Evolutionary conservation across 2,329 filamentous ascomycete genomes (phyloP).

Genomic region (Fusarium anguioides): DNA sequence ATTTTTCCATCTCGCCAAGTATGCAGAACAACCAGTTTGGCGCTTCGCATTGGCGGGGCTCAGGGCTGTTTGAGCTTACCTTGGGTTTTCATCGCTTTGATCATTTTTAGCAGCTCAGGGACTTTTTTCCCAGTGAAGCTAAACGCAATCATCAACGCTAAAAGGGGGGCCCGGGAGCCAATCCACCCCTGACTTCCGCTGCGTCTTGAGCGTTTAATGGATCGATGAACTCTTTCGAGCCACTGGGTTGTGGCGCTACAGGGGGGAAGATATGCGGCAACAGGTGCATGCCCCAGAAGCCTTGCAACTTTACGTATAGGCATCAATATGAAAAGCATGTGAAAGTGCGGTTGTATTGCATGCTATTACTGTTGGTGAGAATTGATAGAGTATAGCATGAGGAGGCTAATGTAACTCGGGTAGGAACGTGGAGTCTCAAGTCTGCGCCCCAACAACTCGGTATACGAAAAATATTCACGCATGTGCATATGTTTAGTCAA

Average conservation of each 20-base stretch:
- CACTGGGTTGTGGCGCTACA: conserved; percentile 36
- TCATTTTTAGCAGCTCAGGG: conserved; percentile 17
- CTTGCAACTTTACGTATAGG: conserved; percentile 17
- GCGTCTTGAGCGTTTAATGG: conserved; percentile 26
- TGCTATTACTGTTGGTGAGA: conserved; percentile 36
- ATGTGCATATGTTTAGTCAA: conserved; percentile 7
- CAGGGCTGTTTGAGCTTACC: conserved; percentile 26
- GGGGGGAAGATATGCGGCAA: conserved; percentile 16
- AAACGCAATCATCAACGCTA: conserved; percentile 24
- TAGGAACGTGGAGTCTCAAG: conserved; percentile 24
- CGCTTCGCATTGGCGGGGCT: conserved; percentile 23
- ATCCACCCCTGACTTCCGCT: conserved; percentile 20
- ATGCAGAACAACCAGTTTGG: conserved; percentile 20
- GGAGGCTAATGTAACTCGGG: conserved; percentile 22
- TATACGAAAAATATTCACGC: conserved; percentile 2
- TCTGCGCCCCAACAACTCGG: conserved; percentile 41
- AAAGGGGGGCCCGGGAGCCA: conserved; percentile 20
- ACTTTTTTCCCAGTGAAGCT: conserved; percentile 24
- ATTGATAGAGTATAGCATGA: background rate
- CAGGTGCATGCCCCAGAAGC: conserved; percentile 5
- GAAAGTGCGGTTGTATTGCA: conserved; percentile 44
- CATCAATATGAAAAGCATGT: conserved; percentile 36
- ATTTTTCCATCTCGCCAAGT: conserved; percentile 31
- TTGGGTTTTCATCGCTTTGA: background rate
- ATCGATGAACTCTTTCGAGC: conserved; percentile 10